Evolutionary conservation across 306 rosid genomes (phyloP), one percentile per base, ranked within the genome.

Genomic region (Prunus kanzakura): DNA sequence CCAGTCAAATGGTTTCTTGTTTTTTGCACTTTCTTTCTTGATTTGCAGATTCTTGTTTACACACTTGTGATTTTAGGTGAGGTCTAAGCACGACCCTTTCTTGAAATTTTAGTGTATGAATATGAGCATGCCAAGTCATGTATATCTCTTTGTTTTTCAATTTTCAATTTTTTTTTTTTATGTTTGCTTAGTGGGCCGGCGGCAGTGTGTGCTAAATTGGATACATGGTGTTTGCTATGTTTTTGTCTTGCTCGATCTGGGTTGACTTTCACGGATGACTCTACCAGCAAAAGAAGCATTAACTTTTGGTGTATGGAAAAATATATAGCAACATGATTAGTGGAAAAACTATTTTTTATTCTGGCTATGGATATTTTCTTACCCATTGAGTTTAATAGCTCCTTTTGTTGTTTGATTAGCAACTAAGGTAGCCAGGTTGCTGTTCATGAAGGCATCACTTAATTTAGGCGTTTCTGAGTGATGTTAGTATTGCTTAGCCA

Each of bases 391-490:
- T 55, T 55, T 1, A 22, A 14, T 71, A 4, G 64, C 22, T 30
- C 64, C 25, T 3, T 56, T 57, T 72, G 43, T 43, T 11, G 23
- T 41, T 41, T 2, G 2, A 41, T 71, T 20, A 18, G 75, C 16
- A 54, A 55, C 13, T 22, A 23, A 22, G 18, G 18, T 25, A 10
- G 22, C 9, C 25, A 32, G 23, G 54, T 47, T 65, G 18, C 20
- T 14, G 45, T 79, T 43, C 20, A 27, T 72, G 77, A 43, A 58
- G 45, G 19, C 43, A 52, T 58, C 9, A 3, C 72, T 68, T 66
- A 6, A 38, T 46, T 38, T 30, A 77, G 70, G 13, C 11, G 41
- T 25, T 32, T 18, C 46, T 22, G 49, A 3, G 19, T 32, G 76
- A 60, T 45, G 7, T 4, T 65, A 65, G 52, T 56, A 23, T 57